Base-by-base conservation (phyloP, 1,284 basidiomycete species). In the Volvariella volvacea region DNA sequence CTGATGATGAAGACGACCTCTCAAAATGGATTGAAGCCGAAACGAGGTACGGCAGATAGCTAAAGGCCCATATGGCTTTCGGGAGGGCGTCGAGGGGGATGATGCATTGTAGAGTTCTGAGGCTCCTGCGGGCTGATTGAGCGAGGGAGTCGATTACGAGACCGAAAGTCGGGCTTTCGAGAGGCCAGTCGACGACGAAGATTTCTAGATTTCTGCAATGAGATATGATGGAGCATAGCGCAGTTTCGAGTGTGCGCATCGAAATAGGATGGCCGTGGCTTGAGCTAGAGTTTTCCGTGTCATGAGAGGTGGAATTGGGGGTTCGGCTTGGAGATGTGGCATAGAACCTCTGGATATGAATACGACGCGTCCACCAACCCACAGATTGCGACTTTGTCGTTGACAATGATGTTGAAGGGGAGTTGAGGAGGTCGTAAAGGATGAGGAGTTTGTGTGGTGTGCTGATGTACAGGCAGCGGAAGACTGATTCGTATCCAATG, bases 161-260 rank as follows among this genome's bases (percentile, higher is more conserved):
- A 1, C 76, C 72, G 48, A 86, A 81, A 3, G 76, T 65, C 6
- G 6, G 19, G 10, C 55, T 52, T 4, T 71, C 65, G 59, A 85
- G 66, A 0, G 80, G 75, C 64, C 72, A 76, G 46, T 83, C 80
- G 41, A 83, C 64, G 25, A 83, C 65, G 58, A 87, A 83, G 7
- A 81, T 76, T 49, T 84, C 74, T 39, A 87, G 73, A 49, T 85
- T 84, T 3, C 79, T 79, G 50, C 80, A 83, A 47, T 74, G 78
- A 8, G 63, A 62, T 31, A 85, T 72, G 45, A 84, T 67, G 14
- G 72, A 66, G 3, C 71, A 58, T 32, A 78, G 63, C 30, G 73
- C 60, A 38, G 65, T 60, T 51, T 76, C 70, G n/a, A 75, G 57
- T 6, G 12, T 6, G 6, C 12, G 25, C 25, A 70, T 64, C 7